Evolutionary conservation across 1,139 yeast genomes (phyloP).

Genomic region (Eremothecium gossypii): DNA sequence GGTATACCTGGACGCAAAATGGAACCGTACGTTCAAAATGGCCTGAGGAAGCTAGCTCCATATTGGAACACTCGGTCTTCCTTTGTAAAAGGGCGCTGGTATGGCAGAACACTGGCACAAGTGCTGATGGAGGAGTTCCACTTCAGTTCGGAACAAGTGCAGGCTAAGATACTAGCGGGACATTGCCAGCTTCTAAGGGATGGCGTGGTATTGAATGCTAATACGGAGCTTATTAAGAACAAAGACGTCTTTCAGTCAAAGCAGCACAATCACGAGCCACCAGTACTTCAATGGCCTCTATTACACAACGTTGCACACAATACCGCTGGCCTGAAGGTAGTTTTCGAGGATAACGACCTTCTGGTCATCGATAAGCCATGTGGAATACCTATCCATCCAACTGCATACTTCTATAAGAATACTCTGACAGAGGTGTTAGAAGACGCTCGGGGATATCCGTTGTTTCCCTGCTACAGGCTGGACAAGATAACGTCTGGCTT

Average conservation of each 20-base stretch:
- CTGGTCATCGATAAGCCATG: slow-evolving; percentile 64
- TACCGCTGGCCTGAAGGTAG: slow-evolving; percentile 32
- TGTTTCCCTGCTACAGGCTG: slow-evolving; percentile 58
- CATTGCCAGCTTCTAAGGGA: slow-evolving; percentile 17
- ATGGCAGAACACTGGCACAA: slow-evolving; percentile 61
- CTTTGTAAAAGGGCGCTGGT: slow-evolving; percentile 84
- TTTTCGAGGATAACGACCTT: slow-evolving; percentile 40
- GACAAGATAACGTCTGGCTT: slow-evolving; percentile 74
- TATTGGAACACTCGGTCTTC: slow-evolving; percentile 76
- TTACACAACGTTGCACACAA: slow-evolving; percentile 16
- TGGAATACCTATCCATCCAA: slow-evolving; percentile 77
- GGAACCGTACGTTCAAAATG: slow-evolving; percentile 18
- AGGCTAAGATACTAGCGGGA: slow-evolving; percentile 15
- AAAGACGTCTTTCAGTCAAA: slow-evolving; percentile 43
- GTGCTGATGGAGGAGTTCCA: slow-evolving; percentile 63
- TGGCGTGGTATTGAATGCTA: slow-evolving; percentile 12
- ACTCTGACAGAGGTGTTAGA: slow-evolving; percentile 53
- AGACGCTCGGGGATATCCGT: slow-evolving; percentile 24
- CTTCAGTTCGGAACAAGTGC: slow-evolving; percentile 16
- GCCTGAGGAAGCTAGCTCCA: slow-evolving; percentile 66
- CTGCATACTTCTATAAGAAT: slow-evolving; percentile 54
- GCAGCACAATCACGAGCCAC: slow-evolving; percentile 59
- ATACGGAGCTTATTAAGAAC: slow-evolving; percentile 21
- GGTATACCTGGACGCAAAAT: background rate
- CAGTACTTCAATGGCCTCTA: slow-evolving; percentile 32